Conservation (phyloP, 805 yeast genomes). For the Pichia manshurica region DNA sequence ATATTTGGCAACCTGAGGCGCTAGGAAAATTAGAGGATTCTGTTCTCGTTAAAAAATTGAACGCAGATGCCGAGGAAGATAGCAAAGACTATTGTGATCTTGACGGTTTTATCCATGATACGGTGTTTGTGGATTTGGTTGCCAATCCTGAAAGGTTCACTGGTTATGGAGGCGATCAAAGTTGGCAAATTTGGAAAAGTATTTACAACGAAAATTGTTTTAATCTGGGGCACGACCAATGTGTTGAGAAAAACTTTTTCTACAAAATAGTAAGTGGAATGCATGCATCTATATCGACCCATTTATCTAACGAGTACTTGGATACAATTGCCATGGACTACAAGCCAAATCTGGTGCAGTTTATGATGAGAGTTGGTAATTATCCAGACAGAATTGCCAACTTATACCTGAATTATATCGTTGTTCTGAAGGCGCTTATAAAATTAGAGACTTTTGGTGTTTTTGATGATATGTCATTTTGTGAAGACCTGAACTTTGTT, state of each 20-base stretch:
- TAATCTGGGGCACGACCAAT: constrained; percentile 40
- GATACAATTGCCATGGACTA: constrained; percentile 67
- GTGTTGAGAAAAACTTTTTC: constrained; percentile 83
- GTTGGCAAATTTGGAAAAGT: constrained; percentile 87
- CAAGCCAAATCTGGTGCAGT: constrained; percentile 75
- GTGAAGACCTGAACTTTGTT: constrained; percentile 26
- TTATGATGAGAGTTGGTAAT: constrained; percentile 85
- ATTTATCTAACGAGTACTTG: constrained; percentile 77
- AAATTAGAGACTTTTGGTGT: constrained; percentile 39
- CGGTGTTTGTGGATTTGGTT: constrained; percentile 78
- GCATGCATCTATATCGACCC: constrained; percentile 94
- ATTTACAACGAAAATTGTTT: constrained; percentile 91
- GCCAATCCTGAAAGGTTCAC: constrained; percentile 95
- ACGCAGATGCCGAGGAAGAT: constrained; percentile 21
- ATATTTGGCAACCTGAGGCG: constrained; percentile 66
- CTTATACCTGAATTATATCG: constrained; percentile 86
- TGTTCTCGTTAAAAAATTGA: constrained; percentile 31
- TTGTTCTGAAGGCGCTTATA: constrained; percentile 73
- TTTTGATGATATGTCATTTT: constrained; percentile 24
- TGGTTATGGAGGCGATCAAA: constrained; percentile 91
- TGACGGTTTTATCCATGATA: constrained; percentile 51
- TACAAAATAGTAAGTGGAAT: constrained; percentile 84
- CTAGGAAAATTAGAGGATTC: constrained; percentile 47
- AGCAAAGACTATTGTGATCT: constrained; percentile 61
- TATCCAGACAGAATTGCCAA: constrained; percentile 86